Evolutionary conservation across 2,329 filamentous ascomycete species (phyloP).

Genomic region (Aspergillus melleus): DNA sequence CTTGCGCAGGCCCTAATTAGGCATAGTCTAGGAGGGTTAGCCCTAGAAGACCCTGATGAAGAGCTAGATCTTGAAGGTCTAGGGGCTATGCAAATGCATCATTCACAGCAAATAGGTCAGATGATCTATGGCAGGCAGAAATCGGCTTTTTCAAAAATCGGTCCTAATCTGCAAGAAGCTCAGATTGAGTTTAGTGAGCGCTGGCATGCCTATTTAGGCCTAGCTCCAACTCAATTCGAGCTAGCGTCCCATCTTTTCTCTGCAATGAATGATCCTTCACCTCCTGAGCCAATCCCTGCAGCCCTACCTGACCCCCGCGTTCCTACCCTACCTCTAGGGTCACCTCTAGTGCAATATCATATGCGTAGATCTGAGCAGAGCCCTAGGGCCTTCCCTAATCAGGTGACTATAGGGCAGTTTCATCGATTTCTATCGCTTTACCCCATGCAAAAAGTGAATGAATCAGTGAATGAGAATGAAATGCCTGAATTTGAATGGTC

Average conservation of each 20-base stretch:
- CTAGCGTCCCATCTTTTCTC: not conserved
- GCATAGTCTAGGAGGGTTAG: not conserved
- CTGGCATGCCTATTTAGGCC: not conserved
- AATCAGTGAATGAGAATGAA: not conserved
- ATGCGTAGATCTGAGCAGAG: not conserved
- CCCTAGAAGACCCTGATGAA: not conserved
- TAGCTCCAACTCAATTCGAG: not conserved
- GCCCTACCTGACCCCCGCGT: too few species aligned
- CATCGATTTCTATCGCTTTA: not conserved
- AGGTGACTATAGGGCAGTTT: not conserved
- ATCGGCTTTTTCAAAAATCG: not conserved
- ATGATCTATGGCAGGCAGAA: not conserved
- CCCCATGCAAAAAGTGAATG: not conserved
- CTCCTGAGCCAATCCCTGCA: not conserved
- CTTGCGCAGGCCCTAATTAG: not conserved
- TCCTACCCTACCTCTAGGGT: not conserved
- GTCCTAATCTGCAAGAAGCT: not conserved
- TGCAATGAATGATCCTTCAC: not conserved
- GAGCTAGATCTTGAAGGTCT: not conserved
- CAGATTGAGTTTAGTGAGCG: not conserved
- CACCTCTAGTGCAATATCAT: not conserved
- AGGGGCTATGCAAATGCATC: not conserved
- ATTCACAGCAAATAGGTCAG: not conserved
- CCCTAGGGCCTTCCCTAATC: not conserved
- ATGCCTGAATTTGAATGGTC: not conserved